phyloP scores from a whole-genome alignment of 1,284 basidiomycete species.

The Marasmius oreades region DNA sequence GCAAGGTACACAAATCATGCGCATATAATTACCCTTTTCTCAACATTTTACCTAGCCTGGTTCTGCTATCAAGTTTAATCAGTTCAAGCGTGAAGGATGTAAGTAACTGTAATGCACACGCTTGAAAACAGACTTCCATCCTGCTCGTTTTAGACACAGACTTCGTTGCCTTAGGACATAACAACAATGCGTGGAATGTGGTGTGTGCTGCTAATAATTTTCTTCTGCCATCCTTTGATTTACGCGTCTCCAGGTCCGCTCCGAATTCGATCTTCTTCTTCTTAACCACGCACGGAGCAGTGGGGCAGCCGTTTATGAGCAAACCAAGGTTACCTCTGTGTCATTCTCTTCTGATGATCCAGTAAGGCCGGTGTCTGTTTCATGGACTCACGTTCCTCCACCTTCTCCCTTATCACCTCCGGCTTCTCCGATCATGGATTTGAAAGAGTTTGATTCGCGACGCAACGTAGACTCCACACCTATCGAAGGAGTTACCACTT shows the following conservation, averaged over 20 bases:
- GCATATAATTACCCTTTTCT: not conserved
- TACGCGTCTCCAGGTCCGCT: conserved; percentile 41
- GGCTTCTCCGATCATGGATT: conserved; percentile 27
- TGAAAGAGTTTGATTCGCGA: not conserved
- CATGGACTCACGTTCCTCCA: conserved; percentile 42
- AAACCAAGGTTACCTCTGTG: conserved; percentile 47
- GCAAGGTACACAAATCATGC: conserved; percentile 38
- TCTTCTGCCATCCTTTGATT: not conserved
- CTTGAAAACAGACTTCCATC: conserved; percentile 3
- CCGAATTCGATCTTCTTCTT: conserved; percentile 62
- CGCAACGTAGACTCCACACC: conserved; percentile 8
- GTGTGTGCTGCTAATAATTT: conserved; percentile 34
- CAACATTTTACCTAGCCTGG: conserved; percentile 40
- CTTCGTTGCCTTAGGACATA: conserved; percentile 52
- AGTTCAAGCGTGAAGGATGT: conserved; percentile 66
- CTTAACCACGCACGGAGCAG: conserved; percentile 55
- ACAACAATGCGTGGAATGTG: conserved; percentile 65
- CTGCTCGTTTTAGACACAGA: conserved; percentile 49
- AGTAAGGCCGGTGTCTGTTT: conserved; percentile 44
- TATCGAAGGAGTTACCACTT: conserved; percentile 47
- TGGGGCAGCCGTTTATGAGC: conserved; percentile 54
- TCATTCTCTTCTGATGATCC: conserved; percentile 39
- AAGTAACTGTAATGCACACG: conserved; percentile 22
- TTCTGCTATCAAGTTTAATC: conserved; percentile 62
- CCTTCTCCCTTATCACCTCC: conserved; percentile 40